Evolutionary conservation across 2,329 filamentous ascomycete species (phyloP), one percentile per base, ranked within the genome.

Genomic region (Diaporthe helianthi): DNA sequence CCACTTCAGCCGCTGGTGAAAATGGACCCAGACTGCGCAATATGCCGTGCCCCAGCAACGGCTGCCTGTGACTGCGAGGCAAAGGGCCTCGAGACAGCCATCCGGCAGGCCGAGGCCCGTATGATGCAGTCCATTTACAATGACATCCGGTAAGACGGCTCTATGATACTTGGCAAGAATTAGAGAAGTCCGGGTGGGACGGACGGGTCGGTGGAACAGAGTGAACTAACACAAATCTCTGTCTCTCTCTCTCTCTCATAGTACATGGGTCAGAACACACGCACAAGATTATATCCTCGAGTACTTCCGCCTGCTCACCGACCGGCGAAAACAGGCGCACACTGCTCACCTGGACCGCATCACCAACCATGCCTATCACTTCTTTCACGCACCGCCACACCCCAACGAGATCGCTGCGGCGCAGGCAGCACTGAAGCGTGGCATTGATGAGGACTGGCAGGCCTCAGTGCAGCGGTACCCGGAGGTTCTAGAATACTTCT

Each of bases 401-500:
- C 88, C 87, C 31, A 84, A 80, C 72, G 86, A 93, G 76, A 86
- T 93, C 65, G 82, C 85, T 47, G 85, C 87, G 68, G 91, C 90
- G 29, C 87, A 93, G 75, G 84, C 84, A 19, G 84, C 86, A 60
- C 83, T 93, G 71, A 93, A 93, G 79, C 86, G 88, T 61, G 91
- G 91, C 71, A 91, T 94, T 75, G 91, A 94, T 75, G 89, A 92
- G 71, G 92, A 94, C 80, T 95, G 92, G 92, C 87, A 90, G 75
- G 84, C 87, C 36, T 91, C 89, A 58, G 92, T 94, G 47, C 87
- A 93, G 74, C 86, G 89, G 67, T 95, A 94, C 74, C 92, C 92
- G 5, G 91, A 94, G 76, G 89, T 94, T n/a, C 83, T 95, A 67
- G 90, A 93, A 79, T 93, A 94, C 79, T 94, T 92, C 77, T 94